These are phyloP conservation scores for Xylaria intraflava DNA, from an alignment of 495 filamentous ascomycete species.

Conservation along the genomic window DNA sequence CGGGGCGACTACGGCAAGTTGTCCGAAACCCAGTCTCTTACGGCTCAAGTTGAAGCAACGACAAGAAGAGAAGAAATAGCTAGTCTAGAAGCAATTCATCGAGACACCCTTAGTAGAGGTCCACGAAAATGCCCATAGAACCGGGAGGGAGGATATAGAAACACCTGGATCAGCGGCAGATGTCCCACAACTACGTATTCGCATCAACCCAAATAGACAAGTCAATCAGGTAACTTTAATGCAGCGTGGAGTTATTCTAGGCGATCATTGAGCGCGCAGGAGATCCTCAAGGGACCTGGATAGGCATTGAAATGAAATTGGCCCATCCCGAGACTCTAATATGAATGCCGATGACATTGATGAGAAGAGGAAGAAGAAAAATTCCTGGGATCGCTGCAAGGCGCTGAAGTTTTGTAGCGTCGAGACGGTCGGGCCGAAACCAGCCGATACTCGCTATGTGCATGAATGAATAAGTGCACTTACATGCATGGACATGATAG, in stretches of 20 bases:
- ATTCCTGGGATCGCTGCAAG: background rate
- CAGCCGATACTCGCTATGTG: too few relatives aligned
- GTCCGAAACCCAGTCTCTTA: conserved; percentile 74
- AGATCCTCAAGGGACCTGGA: conserved; percentile 78
- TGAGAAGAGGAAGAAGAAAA: conserved; percentile 43
- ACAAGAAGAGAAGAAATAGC: conserved; percentile 29
- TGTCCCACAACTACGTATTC: conserved; percentile 42
- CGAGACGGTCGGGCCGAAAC: background rate
- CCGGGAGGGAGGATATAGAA: background rate
- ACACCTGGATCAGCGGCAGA: conserved; percentile 5
- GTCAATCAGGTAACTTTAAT: conserved; percentile 53
- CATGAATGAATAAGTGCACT: too few relatives aligned
- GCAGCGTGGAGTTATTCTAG: conserved; percentile 72
- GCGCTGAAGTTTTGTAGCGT: background rate
- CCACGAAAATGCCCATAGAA: background rate
- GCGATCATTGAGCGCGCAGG: conserved; percentile 98
- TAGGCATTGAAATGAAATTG: conserved; percentile 68
- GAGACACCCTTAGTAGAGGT: background rate
- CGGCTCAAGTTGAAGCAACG: conserved; percentile 84
- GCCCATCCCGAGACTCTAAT: conserved; percentile 99
- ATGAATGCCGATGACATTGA: conserved; percentile 89
- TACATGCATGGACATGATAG: too few relatives aligned
- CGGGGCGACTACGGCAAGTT: conserved; percentile 68
- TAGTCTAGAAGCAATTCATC: conserved; percentile 8
- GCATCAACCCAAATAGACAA: conserved; percentile 41